Evolutionary conservation across 2,329 filamentous ascomycete genomes (phyloP).

Genomic region (Ophiostoma novo-ulmi): DNA sequence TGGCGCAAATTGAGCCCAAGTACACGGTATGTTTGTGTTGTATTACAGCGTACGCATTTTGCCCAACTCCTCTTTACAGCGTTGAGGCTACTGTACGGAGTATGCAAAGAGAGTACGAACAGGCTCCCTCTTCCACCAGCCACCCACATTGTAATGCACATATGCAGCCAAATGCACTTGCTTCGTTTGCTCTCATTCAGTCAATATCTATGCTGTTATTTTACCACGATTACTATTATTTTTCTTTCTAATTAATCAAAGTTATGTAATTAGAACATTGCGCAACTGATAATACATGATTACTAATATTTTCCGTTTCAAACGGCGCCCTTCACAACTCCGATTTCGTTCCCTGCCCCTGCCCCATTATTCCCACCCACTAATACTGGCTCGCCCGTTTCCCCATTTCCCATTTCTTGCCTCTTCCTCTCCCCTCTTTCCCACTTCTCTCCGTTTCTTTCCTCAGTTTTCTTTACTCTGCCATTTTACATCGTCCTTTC

Average conservation of each 20-base stretch:
- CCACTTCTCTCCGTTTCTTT: constrained; percentile 12
- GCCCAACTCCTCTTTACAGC: not conserved
- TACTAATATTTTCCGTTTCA: not conserved
- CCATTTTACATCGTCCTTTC: not conserved
- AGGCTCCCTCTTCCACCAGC: not conserved
- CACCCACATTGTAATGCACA: not conserved
- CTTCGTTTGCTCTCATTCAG: too few species aligned
- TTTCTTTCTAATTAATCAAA: too few species aligned
- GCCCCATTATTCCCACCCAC: not conserved
- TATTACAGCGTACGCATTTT: not conserved
- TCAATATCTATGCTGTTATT: too few species aligned
- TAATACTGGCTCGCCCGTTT: constrained; percentile 7
- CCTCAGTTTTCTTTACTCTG: constrained; percentile 6
- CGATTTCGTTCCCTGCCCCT: not conserved
- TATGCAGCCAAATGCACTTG: too few species aligned
- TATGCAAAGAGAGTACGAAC: not conserved
- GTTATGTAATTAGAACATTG: too few species aligned
- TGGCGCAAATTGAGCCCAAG: not conserved
- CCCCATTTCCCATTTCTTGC: not conserved
- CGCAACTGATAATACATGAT: not conserved
- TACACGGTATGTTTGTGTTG: not conserved
- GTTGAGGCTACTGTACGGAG: too few species aligned
- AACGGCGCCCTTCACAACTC: not conserved
- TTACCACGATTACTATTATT: too few species aligned
- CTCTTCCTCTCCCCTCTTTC: not conserved